These are phyloP conservation scores for Aspergillus baeticus DNA, from an alignment of 495 filamentous ascomycete genomes.

Conservation along the genomic window DNA sequence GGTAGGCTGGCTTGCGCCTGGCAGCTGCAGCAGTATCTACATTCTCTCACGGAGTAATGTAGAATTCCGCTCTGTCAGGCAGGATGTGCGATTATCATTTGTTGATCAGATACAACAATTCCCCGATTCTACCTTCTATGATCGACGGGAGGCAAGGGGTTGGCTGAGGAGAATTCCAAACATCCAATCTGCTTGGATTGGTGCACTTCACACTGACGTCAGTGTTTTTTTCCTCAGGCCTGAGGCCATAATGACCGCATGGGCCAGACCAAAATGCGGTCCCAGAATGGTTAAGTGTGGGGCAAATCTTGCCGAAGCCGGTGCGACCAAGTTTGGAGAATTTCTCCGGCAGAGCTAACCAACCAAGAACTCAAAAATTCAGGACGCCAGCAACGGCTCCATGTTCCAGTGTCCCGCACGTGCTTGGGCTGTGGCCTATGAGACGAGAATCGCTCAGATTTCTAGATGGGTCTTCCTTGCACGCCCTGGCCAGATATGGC, in stretches of 20 bases:
- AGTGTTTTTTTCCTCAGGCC: background rate
- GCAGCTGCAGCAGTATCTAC: no score
- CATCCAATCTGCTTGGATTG: background rate
- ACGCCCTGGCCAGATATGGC: background rate
- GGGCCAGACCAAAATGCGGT: background rate
- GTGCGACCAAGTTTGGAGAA: background rate
- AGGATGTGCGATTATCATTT: conserved; percentile 17
- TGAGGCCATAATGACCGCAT: conserved; percentile 8
- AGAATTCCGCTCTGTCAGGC: conserved; percentile 19
- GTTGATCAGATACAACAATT: conserved; percentile 10
- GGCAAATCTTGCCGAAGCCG: background rate
- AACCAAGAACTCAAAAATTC: background rate
- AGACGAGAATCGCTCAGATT: no score
- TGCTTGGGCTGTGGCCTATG: conserved; percentile 14
- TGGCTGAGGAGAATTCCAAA: background rate
- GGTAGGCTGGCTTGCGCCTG: no score
- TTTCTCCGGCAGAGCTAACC: background rate
- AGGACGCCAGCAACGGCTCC: background rate
- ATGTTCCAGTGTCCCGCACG: conserved; percentile 16
- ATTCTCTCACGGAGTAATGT: conserved; percentile 8
- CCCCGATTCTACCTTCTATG: background rate
- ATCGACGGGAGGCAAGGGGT: background rate
- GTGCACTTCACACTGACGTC: conserved; percentile 5
- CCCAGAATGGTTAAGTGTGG: background rate
- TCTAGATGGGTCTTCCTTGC: background rate